Base-by-base conservation (phyloP, 2,329 filamentous ascomycete genomes). In the Clonostachys byssicola region DNA sequence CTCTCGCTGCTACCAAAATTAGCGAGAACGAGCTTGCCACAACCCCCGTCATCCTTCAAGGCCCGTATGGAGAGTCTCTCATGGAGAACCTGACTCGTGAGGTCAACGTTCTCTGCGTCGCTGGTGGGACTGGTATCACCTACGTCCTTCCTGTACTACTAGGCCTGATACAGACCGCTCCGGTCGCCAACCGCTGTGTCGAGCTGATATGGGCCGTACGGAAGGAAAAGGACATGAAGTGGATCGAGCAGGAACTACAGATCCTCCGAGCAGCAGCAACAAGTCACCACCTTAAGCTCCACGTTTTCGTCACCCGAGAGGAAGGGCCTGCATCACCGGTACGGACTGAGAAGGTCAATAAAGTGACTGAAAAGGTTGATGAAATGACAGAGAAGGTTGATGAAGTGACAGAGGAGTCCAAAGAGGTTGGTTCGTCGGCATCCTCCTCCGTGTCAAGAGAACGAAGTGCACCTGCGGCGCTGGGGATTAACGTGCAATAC, bases 121-220 rank as follows among this genome's bases (percentile, higher is more conserved):
- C 67, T 9, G 67, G 67, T 43, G 67, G 67, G 20, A 71, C 67
- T 2, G 67, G 67, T 3, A 67, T 71, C 40, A 60, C 66, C 9
- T 70, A 67, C 44, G 67, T 70, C 2, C 58, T 71, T 10, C 66
- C 68, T 2, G 47, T 65, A 3, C 62, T 68, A 13, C 54, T 68
- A 14, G 50, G 61, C 13, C 57, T 67, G 10, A 59, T 61, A 33
- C 60, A 56, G 35, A 55, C 52, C 17, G 67, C 81, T n/a, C 63
- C 82, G 6, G 75, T 60, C 41, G 52, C 62, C 23, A 63, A 72
- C 46, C 66, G 73, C 45, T 73, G 68, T 49, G 59, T 86, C 3
- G 77, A 83, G 54, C 74, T 88, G n/a, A 67, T 86, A 47, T 88
- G 85, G 85, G 76, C 78, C 2, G 70, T 88, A 36, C 72, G 82